Base-by-base conservation (phyloP, 225 moss, liverwort and hornwort species). In the Sphagnum tenellum region DNA sequence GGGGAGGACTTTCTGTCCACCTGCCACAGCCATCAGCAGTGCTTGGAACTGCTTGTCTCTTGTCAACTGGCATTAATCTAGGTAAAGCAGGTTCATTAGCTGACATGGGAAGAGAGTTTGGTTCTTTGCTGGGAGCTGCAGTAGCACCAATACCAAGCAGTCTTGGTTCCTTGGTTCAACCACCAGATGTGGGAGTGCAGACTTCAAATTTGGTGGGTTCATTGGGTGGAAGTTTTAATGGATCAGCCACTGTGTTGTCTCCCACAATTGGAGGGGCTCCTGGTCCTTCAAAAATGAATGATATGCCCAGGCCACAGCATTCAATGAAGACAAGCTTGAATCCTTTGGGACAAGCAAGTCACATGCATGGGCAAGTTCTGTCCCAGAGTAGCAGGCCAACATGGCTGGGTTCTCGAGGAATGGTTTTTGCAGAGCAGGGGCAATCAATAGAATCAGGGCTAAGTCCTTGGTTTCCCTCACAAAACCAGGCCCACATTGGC, bases 371-470 rank as follows among this genome's bases (percentile, higher is more conserved):
- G 4, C 84, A 73, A 69, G 71, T 71, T 55, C 71, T 71, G 5
- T 6, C 71, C 14, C 81, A 78, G 49, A 78, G 74, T 48, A 65
- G 55, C 44, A 66, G 73, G 59, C 78, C 78, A 0, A 29, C 48
- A 12, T 85, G 84, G 84, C 29, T 29, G 29, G 67, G 73, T 73
- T 71, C 84, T 14, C 81, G 78, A 64, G 81, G 81, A 48, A 66
- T 85, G 49, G 84, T 81, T 55, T 44, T 81, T 76, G 84, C 73
- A 47, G 81, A 85, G 64, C 58, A 80, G 52, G 74, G 83, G 49
- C 83, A 80, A 62, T 70, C 79, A 47, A 62, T 79, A 58, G 61
- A 77, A 58, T 69, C 73, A 47, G 80, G 77, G 14, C 59, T 77
- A 46, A 70, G 70, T 53, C 29, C 29, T 29, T 29, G 29, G 29